These are phyloP conservation scores for Biscogniauxia mediterranea DNA, from an alignment of 2,329 filamentous ascomycete species.

Conservation along the genomic window DNA sequence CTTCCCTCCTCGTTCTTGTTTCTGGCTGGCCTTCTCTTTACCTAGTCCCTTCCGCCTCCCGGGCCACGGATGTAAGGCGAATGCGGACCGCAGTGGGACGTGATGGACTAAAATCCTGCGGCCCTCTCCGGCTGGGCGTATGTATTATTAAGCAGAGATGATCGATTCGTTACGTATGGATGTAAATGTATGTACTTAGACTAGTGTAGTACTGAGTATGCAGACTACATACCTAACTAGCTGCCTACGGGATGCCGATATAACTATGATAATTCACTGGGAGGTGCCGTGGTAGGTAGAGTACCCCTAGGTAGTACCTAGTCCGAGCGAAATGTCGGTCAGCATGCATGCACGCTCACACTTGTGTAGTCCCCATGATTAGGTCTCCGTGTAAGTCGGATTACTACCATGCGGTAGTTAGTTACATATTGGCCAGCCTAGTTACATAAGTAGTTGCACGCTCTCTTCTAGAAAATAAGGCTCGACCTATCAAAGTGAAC, in stretches of 20 bases:
- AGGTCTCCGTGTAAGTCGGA: background rate
- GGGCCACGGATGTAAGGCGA: background rate
- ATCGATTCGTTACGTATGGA: background rate
- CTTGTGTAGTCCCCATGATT: background rate
- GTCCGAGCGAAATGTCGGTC: conserved; percentile 1
- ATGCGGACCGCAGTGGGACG: background rate
- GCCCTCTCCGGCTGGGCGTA: background rate
- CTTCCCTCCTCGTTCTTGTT: background rate
- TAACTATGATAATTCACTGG: too few relatives aligned
- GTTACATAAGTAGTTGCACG: too few relatives aligned
- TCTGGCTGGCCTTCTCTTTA: background rate
- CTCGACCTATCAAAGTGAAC: too few relatives aligned
- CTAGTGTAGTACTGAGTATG: too few relatives aligned
- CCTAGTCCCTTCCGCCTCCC: background rate
- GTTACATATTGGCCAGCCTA: background rate
- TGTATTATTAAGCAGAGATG: background rate
- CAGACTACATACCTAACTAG: background rate
- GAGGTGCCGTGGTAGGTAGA: too few relatives aligned
- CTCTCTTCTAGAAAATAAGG: too few relatives aligned
- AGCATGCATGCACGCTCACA: background rate
- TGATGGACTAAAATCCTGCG: background rate
- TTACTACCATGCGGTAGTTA: background rate
- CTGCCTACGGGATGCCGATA: background rate
- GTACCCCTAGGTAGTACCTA: background rate
- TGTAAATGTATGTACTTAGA: too few relatives aligned